Conservation (phyloP, 768 basidiomycete genomes). For the Gymnopilus junonius region DNA sequence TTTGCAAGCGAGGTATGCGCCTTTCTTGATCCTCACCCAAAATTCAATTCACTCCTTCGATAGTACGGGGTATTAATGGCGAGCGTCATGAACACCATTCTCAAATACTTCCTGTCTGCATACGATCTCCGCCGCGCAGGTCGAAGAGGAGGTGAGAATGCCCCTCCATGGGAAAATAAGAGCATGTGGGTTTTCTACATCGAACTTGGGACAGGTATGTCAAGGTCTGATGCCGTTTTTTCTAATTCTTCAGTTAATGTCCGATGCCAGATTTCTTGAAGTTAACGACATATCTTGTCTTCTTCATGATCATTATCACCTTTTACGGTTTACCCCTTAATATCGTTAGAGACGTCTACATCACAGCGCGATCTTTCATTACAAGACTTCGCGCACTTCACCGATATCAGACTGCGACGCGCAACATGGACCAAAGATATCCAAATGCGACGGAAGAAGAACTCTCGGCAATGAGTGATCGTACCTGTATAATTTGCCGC, state of each 20-base stretch:
- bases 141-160: constrained; percentile 78
- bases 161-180: constrained; percentile 96
- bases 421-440: constrained; percentile 96
- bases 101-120: constrained; percentile 82
- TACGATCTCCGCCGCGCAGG: constrained; percentile 84
- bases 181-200: constrained; percentile 97
- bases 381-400: constrained; percentile 85
- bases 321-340: constrained; percentile 96
- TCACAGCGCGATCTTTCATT: constrained; percentile 92
- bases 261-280: constrained; percentile 84
- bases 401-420: constrained; percentile 91
- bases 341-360: constrained; percentile 95
- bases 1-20: constrained; percentile 88
- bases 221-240: neutral
- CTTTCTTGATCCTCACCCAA: neutral
- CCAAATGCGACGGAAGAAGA: constrained; percentile 92
- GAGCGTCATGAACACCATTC: constrained; percentile 73
- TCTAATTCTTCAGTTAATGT: constrained; percentile 11
- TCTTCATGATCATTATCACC: constrained; percentile 93
- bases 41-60: constrained; percentile 13
- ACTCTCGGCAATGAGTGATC: constrained; percentile 78
- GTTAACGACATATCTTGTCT: constrained; percentile 87
- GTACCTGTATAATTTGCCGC: constrained; percentile 96
- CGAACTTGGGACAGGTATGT: constrained; percentile 82
- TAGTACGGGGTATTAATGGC: constrained; percentile 92